Conservation (phyloP, 2,329 filamentous ascomycete genomes). For the Teratosphaeria epicoccoides region DNA sequence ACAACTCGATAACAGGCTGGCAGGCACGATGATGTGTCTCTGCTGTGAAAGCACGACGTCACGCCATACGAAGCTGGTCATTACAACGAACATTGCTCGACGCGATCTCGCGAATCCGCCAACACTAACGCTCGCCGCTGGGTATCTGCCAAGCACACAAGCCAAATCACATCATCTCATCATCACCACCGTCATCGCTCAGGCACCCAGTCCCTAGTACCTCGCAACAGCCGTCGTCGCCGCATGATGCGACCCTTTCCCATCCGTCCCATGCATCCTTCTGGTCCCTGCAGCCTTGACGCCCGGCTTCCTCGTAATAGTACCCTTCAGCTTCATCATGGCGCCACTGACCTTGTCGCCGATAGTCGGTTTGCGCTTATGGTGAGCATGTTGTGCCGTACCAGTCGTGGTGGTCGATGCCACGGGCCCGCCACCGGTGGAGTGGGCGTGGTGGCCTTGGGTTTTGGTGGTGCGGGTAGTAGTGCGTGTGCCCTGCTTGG, state of each 20-base stretch:
- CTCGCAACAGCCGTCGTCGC: neutral
- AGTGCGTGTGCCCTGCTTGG: constrained; percentile 27
- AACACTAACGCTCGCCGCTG: neutral
- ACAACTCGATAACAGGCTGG: constrained; percentile 55
- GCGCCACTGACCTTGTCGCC: constrained; percentile 72
- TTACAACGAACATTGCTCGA: neutral
- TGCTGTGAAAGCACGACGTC: constrained; percentile 8
- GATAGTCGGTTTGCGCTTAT: constrained; percentile 56
- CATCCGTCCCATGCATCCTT: constrained; percentile 27
- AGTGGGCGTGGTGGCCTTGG: constrained; percentile 18
- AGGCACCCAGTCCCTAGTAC: neutral
- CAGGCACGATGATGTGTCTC: constrained; percentile 43
- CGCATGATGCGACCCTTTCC: constrained; percentile 14
- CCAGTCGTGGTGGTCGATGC: constrained; percentile 13
- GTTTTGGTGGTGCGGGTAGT: constrained; percentile 24
- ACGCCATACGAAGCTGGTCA: neutral
- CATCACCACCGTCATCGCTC: neutral
- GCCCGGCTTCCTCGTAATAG: constrained; percentile 56
- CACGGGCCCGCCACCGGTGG: constrained; percentile 13
- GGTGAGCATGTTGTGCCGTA: constrained; percentile 35
- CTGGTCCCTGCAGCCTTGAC: constrained; percentile 47
- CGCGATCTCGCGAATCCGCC: no score
- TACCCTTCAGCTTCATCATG: constrained; percentile 61
- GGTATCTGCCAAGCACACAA: neutral
- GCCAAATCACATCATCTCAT: neutral